Evolutionary conservation across 2,329 filamentous ascomycete species (phyloP), one percentile per base, ranked within the genome.

Genomic region (Calonectria ilicicola): DNA sequence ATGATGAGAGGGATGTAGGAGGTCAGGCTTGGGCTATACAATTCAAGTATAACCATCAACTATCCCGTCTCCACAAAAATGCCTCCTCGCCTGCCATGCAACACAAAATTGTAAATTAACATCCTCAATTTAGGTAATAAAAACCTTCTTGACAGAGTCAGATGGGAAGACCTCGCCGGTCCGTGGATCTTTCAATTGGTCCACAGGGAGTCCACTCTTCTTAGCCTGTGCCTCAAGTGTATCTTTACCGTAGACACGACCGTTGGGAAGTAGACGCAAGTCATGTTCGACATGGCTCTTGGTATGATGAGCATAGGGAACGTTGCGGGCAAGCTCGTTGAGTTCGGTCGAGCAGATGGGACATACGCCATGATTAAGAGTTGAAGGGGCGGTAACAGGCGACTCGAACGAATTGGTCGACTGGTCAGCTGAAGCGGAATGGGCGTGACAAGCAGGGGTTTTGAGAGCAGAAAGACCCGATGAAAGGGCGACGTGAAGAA

Each of bases 311-410:
- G 97, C 97, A 80, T 98, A 98, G 0, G 97, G 97, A 53, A 99
- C 94, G 78, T 93, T 93, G 65, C 93, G 89, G 2, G 97, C 96
- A 40, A 99, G 90, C 80, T 96, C 94, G 83, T 98, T 98, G 69
- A 99, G 90, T 84, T 99, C 97, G 0, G 94, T 97, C 60, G 94
- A 97, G 87, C 97, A 99, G 81, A 99, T 98, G 3, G 97, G 97
- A 79, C 97, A 99, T 49, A 98, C 92, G 62, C 92, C 93, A 9
- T 94, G 93, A 2, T 91, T 92, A 1, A 93, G 89, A 32, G 86
- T 88, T 2, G 83, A 80, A 21, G 77, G 74, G 27, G 72, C 70
- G 29, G 79, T 51, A 23, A 65, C 71, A 15, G 77, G 75, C 26
- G 77, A 65, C 42, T 86, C 84, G 1, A 90, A 89, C 5, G 90